Conservation (phyloP, 805 yeast genomes). For the Kuraishia floccosa region DNA sequence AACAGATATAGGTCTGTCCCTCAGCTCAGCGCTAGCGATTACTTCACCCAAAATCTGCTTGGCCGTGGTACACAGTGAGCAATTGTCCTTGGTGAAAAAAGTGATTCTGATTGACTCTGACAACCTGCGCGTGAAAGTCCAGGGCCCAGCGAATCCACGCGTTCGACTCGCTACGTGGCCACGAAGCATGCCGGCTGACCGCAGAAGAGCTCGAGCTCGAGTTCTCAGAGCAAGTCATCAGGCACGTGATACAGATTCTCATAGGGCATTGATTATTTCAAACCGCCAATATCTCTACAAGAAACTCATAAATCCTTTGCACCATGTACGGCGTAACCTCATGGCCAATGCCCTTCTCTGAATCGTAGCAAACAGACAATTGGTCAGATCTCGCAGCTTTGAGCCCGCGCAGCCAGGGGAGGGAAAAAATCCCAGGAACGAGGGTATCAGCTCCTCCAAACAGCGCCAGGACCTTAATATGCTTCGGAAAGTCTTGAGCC, state of each 20-base stretch:
- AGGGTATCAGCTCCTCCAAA: constrained; percentile 5
- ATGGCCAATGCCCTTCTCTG: constrained; percentile 4
- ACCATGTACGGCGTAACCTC: constrained; percentile 5
- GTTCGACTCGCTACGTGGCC: no score
- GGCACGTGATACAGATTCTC: no score
- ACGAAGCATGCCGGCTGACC: no score
- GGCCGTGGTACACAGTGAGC: constrained; percentile 62
- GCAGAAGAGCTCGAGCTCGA: no score
- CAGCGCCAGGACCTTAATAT: constrained; percentile 7
- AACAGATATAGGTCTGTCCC: constrained; percentile 19
- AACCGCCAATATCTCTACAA: not conserved
- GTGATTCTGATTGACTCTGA: constrained; percentile 33
- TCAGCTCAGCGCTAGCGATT: constrained; percentile 10
- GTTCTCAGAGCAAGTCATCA: no score
- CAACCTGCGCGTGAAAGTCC: no score
- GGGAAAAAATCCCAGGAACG: constrained; percentile 5
- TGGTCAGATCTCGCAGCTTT: constrained; percentile 3
- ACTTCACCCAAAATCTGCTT: constrained; percentile 28
- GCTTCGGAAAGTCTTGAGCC: constrained; percentile 6
- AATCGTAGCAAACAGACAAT: constrained; percentile 2
- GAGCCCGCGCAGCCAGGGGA: constrained; percentile 5
- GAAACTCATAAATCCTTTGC: constrained; percentile 3
- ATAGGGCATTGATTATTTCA: no score
- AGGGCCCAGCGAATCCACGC: no score
- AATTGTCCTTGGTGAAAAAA: constrained; percentile 58